A percentile compares a stretch with the other conserved stretches of the same genome.
phyloP scores from a whole-genome alignment of 2,329 filamentous ascomycete genomes.

The Ceratocystis alfenasii region DNA sequence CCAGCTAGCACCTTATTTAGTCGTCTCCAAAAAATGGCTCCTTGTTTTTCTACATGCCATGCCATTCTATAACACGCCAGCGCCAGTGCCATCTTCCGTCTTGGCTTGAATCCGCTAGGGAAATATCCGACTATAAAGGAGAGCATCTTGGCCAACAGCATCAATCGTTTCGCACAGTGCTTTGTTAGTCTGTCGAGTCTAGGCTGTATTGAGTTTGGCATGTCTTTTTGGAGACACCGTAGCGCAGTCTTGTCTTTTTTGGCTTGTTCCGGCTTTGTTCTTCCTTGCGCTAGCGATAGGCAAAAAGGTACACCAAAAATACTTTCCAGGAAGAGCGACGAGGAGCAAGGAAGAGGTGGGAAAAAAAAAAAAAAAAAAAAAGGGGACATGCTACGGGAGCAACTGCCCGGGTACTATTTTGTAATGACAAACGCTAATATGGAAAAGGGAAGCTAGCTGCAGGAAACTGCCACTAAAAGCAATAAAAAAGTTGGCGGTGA shows the following conservation, averaged over 20 bases:
- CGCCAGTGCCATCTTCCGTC: not conserved
- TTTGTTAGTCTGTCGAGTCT: not conserved
- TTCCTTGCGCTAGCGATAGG: not conserved
- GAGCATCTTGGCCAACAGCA: not conserved
- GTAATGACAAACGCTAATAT: not conserved
- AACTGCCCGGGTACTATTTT: constrained; percentile 4
- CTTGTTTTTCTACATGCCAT: not conserved
- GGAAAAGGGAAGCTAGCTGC: constrained; percentile 2
- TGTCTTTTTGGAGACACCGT: constrained; percentile 1
- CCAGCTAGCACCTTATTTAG: too few species aligned
- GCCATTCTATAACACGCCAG: not conserved
- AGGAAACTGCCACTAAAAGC: not conserved
- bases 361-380: not conserved
- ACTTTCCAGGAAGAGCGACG: not conserved
- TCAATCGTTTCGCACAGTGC: not conserved
- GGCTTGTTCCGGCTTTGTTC: constrained; percentile 11
- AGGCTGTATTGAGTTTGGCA: not conserved
- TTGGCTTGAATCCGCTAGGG: not conserved
- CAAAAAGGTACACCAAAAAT: constrained; percentile 12
- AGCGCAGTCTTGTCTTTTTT: not conserved
- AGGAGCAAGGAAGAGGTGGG: not conserved
- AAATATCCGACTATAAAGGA: not conserved
- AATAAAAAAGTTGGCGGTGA: not conserved
- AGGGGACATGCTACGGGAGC: not conserved
- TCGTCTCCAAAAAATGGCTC: not conserved